Evolutionary conservation across 768 basidiomycete genomes (phyloP).

Genomic region (Termitomyces bulborhizus): DNA sequence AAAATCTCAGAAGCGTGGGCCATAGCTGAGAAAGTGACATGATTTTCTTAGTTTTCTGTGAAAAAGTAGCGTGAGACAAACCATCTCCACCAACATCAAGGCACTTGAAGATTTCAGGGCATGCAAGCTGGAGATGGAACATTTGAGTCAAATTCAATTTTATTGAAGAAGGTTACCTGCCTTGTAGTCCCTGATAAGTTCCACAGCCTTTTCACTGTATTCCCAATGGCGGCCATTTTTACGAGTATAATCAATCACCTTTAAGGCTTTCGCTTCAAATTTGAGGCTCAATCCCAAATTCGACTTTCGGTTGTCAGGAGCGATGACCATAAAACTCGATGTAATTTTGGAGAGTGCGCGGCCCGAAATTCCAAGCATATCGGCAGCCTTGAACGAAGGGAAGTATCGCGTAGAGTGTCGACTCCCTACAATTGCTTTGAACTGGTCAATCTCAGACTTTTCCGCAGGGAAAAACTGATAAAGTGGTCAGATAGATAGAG

Average conservation of each 20-base stretch:
- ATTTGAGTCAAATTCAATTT: neutral
- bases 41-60: neutral
- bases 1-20: slow-evolving; percentile 58
- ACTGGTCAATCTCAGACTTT: slow-evolving; percentile 68
- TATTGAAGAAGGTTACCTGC: slow-evolving; percentile 16
- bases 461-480: slow-evolving; percentile 84
- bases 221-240: slow-evolving; percentile 89
- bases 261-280: slow-evolving; percentile 89
- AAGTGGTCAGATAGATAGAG: neutral
- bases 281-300: slow-evolving; percentile 95
- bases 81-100: slow-evolving; percentile 74
- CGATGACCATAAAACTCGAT: slow-evolving; percentile 87
- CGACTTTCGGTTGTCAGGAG: slow-evolving; percentile 67
- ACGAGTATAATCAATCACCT: slow-evolving; percentile 88
- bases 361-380: slow-evolving; percentile 66
- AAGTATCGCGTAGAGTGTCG: slow-evolving; percentile 53
- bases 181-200: slow-evolving; percentile 82
- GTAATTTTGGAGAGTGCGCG: slow-evolving; percentile 87
- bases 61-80: slow-evolving; percentile 23
- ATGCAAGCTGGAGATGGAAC: slow-evolving; percentile 45
- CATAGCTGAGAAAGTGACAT: slow-evolving; percentile 53
- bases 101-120: slow-evolving; percentile 76
- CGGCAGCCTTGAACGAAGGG: slow-evolving; percentile 75
- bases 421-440: slow-evolving; percentile 62
- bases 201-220: slow-evolving; percentile 81